phyloP scores from a whole-genome alignment of 371 early-diverging fungal species.

The Mortierella polycephala region DNA sequence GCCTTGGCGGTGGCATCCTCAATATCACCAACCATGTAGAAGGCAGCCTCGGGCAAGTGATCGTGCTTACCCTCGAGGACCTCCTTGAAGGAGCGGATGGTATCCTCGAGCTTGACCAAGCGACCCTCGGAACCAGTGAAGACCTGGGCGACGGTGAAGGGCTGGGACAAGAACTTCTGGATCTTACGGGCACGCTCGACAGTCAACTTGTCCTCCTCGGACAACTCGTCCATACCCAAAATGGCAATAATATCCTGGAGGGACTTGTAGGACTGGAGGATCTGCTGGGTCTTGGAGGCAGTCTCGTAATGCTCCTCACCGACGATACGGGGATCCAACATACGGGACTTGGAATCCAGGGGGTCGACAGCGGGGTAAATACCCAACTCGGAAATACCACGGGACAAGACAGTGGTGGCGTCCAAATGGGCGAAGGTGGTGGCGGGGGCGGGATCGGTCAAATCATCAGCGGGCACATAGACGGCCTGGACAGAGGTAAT shows the following conservation, averaged over 20 bases:
- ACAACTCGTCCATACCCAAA: constrained; percentile 98
- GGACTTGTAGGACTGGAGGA: constrained; percentile 97
- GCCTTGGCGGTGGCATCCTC: constrained; percentile 95
- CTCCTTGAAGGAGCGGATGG: constrained; percentile 96
- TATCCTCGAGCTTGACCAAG: constrained; percentile 93
- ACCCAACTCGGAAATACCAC: constrained; percentile 98
- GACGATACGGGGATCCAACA: constrained; percentile 96
- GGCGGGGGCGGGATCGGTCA: constrained; percentile 99
- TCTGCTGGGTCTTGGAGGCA: constrained; percentile 95
- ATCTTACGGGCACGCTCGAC: constrained; percentile 97
- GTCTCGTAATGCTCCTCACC: constrained; percentile 96
- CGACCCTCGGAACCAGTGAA: constrained; percentile 99
- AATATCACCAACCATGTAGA: constrained; percentile 98
- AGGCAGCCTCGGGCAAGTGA: constrained; percentile 94
- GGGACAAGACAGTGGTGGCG: constrained; percentile 98
- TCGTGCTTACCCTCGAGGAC: constrained; percentile 97
- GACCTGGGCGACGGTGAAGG: constrained; percentile 96
- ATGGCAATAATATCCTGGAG: constrained; percentile 98
- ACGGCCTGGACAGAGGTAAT: constrained; percentile 98
- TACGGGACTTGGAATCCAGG: constrained; percentile 98
- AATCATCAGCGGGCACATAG: constrained; percentile 99
- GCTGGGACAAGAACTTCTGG: constrained; percentile 98
- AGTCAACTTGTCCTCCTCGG: constrained; percentile 97
- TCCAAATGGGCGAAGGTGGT: constrained; percentile 99
- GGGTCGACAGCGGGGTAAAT: constrained; percentile 99